Conservation (phyloP, 768 basidiomycete genomes). For the Termitomyces sp. region DNA sequence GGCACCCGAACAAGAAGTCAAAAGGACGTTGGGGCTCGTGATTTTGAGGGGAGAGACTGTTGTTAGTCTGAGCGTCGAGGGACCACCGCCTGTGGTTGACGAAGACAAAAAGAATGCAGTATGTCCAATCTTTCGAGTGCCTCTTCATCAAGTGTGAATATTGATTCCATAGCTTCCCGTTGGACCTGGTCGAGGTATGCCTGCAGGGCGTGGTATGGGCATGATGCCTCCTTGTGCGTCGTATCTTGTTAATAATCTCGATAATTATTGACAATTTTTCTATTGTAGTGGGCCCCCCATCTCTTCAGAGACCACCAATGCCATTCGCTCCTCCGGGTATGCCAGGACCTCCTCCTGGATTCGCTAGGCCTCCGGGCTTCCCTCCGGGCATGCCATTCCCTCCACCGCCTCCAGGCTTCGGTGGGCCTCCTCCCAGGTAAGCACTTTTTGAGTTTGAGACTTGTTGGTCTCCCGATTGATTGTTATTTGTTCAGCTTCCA, state of each 20-base stretch:
- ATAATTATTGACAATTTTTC: conserved; percentile 13
- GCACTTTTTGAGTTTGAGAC: conserved; percentile 12
- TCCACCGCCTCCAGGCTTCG: conserved; percentile 74
- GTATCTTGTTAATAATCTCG: background rate
- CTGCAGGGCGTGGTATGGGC: conserved; percentile 95
- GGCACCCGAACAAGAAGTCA: conserved; percentile 86
- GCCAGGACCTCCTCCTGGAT: conserved; percentile 83
- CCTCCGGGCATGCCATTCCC: conserved; percentile 75
- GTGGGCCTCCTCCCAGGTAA: conserved; percentile 82
- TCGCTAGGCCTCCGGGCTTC: conserved; percentile 73
- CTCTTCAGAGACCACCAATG: conserved; percentile 66
- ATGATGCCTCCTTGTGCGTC: conserved; percentile 83
- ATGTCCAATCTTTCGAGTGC: conserved; percentile 20
- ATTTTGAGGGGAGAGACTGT: conserved; percentile 96
- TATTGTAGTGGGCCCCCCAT: conserved; percentile 51
- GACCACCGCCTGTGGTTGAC: conserved; percentile 86
- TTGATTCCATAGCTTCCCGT: conserved; percentile 55
- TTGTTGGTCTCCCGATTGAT: background rate
- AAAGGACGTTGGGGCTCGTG: conserved; percentile 92
- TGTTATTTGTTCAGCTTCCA: conserved; percentile 36
- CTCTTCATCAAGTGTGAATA: conserved; percentile 7
- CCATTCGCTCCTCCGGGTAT: conserved; percentile 68
- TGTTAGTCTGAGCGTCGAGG: conserved; percentile 92
- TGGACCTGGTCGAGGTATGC: conserved; percentile 93
- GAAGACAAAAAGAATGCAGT: conserved; percentile 86